Evolutionary conservation across 192 early-diverging fungal genomes (phyloP), one percentile per base, ranked within the genome.

Genomic region (Jimgerdemannia flammicorona): DNA sequence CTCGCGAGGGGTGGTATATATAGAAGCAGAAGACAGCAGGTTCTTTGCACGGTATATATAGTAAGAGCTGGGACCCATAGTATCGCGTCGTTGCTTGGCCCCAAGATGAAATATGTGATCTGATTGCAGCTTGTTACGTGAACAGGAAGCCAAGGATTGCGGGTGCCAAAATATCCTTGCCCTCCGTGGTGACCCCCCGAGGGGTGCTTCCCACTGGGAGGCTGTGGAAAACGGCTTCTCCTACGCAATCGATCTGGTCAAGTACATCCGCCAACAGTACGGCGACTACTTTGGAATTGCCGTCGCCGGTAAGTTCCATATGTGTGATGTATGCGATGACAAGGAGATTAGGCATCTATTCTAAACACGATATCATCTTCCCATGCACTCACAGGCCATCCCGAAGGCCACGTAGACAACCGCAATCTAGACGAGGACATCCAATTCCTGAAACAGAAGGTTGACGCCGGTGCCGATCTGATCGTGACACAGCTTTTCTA

Each of bases 131-230:
- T 59, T 14, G 49, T 59, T 59, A 72, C 39, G 18, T 72, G n/a
- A 39, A 39, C 78, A 87, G 81, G 89, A 92, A 73, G 96, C 96
- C 64, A 96, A 96, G 79, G 91, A 91, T 14, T 90, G 92, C 77
- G 97, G 97, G 59, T 95, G 97, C 80, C 95, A 97, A 79, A 99
- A 99, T 85, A 97, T 99, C 73, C 88, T 99, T 63, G 97, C 97
- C 10, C 88, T 99, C 43, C 95, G 97, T 72, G 97, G 97, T 44
- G 97, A 99, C 79, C 93, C 96, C 64, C 96, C 97, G 39, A 87
- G 92, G 70, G 94, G 93, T 70, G 90, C 93, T 63, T 82, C 86
- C 18, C 88, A 93, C 74, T 97, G 94, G 92, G 90, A 88, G 44
- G 86, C 91, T 40, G 89, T 88, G 74, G 95, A 98, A 43, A 91